These are phyloP conservation scores for Aspergillus awamori DNA, from an alignment of 2,329 filamentous ascomycete genomes.

Conservation along the genomic window DNA sequence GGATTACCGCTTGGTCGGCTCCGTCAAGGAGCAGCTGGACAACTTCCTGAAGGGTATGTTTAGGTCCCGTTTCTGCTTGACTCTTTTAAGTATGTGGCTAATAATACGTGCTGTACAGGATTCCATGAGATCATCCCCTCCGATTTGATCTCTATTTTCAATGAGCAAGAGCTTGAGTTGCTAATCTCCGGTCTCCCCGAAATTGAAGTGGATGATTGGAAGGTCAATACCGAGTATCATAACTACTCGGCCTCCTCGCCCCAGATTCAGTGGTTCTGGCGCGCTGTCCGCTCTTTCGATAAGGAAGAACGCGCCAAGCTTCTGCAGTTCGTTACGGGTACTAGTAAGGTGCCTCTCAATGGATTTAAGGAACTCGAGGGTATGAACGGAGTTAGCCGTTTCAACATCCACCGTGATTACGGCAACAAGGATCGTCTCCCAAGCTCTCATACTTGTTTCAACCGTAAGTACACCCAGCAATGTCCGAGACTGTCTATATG, in stretches of 20 bases:
- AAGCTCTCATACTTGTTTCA: slow-evolving; percentile 98
- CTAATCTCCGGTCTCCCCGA: slow-evolving; percentile 96
- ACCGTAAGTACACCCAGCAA: slow-evolving; percentile 70
- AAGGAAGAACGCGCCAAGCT: slow-evolving; percentile 98
- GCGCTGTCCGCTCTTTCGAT: slow-evolving; percentile 93
- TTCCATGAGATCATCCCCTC: slow-evolving; percentile 98
- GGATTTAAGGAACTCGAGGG: slow-evolving; percentile 99
- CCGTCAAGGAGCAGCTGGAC: slow-evolving; percentile 92
- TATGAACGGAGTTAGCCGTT: slow-evolving; percentile 97
- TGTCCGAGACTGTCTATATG: not conserved
- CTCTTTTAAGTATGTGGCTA: slow-evolving; percentile 32
- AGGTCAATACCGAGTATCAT: slow-evolving; percentile 97
- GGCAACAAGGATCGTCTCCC: slow-evolving; percentile 94
- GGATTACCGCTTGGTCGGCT: slow-evolving; percentile 87
- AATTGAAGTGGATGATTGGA: slow-evolving; percentile 98
- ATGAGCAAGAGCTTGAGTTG: slow-evolving; percentile 94
- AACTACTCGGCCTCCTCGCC: slow-evolving; percentile 93
- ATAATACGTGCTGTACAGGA: slow-evolving; percentile 50
- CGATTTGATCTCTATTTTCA: slow-evolving; percentile 94
- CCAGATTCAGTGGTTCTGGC: slow-evolving; percentile 99
- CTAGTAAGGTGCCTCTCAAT: slow-evolving; percentile 96
- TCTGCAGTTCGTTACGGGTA: slow-evolving; percentile 96
- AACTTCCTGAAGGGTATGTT: slow-evolving; percentile 78
- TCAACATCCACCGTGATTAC: slow-evolving; percentile 98
- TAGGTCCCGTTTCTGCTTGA: not conserved